These are phyloP conservation scores for Coemansia sp. DNA, from an alignment of 192 early-diverging fungal genomes.

Conservation along the genomic window DNA sequence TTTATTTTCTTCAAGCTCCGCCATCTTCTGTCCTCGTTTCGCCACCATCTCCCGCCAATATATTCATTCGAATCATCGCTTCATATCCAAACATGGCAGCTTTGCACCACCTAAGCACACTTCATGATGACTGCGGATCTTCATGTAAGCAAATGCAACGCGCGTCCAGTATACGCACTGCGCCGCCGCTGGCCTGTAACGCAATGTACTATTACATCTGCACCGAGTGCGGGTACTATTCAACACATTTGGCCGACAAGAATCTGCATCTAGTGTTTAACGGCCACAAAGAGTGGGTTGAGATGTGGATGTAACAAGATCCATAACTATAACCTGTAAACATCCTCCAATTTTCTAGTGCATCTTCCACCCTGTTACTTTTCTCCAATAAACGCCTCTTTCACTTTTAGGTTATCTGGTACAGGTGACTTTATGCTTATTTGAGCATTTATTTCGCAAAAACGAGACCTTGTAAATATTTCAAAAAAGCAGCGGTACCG, in stretches of 20 bases:
- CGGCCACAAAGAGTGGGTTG: slow-evolving; percentile 42
- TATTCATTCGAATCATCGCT: not conserved
- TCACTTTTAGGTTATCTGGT: not conserved
- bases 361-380: not conserved
- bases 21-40: not conserved
- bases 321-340: not conserved
- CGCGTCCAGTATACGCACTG: not conserved
- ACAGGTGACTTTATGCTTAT: not conserved
- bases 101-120: not conserved
- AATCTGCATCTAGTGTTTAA: slow-evolving; percentile 42
- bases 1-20: not conserved
- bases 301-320: slow-evolving; percentile 23
- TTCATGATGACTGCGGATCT: not conserved
- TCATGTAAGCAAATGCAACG: not conserved
- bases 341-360: slow-evolving; percentile 1
- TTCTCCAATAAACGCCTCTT: not conserved
- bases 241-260: slow-evolving; percentile 35
- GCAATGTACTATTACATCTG: slow-evolving; percentile 48
- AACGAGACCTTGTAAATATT: not conserved
- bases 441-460: not conserved
- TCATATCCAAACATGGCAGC: not conserved
- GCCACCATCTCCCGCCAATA: not conserved
- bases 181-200: slow-evolving; percentile 23
- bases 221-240: slow-evolving; percentile 40
- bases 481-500: not conserved